Evolutionary conservation across 495 filamentous ascomycete genomes (phyloP).

Genomic region (Staphylotrichum longicolle): DNA sequence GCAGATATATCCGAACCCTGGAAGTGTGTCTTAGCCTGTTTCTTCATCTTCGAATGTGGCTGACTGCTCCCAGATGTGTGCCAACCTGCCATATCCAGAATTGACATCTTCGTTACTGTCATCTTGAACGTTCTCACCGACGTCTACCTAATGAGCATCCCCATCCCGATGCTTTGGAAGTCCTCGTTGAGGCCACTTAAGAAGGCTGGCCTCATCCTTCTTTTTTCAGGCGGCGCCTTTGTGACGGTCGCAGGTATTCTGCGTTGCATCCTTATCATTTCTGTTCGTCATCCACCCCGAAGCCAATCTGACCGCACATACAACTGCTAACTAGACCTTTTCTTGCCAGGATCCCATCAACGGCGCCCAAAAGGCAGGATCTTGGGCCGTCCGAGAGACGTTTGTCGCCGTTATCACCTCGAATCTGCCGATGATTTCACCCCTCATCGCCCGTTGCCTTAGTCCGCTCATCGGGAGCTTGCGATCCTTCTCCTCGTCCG

Average conservation of each 20-base stretch:
- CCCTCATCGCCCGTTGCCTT: slow-evolving; percentile 42
- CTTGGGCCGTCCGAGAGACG: slow-evolving; percentile 51
- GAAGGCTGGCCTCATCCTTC: slow-evolving; percentile 47
- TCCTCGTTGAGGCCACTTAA: slow-evolving; percentile 44
- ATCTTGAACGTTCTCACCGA: slow-evolving; percentile 51
- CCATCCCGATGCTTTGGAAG: slow-evolving; percentile 54
- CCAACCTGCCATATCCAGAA: slow-evolving; percentile 48
- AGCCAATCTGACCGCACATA: neutral
- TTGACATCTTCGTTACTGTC: slow-evolving; percentile 47
- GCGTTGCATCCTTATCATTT: slow-evolving; percentile 48
- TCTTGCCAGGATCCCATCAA: slow-evolving; percentile 40
- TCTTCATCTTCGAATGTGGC: neutral
- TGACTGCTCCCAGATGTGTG: slow-evolving; percentile 40
- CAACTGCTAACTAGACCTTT: neutral
- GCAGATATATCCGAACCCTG: slow-evolving; percentile 57
- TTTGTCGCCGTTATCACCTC: slow-evolving; percentile 54
- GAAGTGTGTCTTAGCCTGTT: slow-evolving; percentile 36
- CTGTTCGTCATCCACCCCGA: slow-evolving; percentile 26
- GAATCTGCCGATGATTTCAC: slow-evolving; percentile 54
- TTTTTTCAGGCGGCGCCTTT: slow-evolving; percentile 52
- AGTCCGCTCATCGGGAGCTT: slow-evolving; percentile 35
- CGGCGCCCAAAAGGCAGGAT: slow-evolving; percentile 43
- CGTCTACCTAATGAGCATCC: slow-evolving; percentile 53
- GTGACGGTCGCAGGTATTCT: slow-evolving; percentile 49
- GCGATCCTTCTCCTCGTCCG: slow-evolving; percentile 29